Evolutionary conservation across 2,329 filamentous ascomycete species (phyloP).

Genomic region (Penicillium sp.): DNA sequence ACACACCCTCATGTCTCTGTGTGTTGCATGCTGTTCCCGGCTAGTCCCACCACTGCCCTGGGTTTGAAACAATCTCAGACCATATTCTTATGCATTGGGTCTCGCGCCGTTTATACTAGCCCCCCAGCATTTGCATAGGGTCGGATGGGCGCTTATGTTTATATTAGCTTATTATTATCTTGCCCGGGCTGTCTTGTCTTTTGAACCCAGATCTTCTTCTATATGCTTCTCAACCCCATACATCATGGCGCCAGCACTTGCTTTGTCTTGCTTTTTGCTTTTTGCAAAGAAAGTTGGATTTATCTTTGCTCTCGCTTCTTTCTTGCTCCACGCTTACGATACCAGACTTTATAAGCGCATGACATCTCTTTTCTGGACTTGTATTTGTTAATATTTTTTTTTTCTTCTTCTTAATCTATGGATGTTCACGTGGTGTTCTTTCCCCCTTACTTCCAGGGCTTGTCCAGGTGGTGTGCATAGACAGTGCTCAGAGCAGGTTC

Average conservation of each 20-base stretch:
- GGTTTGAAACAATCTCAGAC: background rate
- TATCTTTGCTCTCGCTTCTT: slow-evolving; percentile 9
- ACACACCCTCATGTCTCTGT: background rate
- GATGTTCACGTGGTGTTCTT: background rate
- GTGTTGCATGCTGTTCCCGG: background rate
- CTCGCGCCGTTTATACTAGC: slow-evolving; percentile 8
- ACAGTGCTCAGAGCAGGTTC: too few species aligned
- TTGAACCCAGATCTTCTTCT: slow-evolving; percentile 19
- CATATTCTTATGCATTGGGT: slow-evolving; percentile 12
- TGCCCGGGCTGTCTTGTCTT: slow-evolving; percentile 1
- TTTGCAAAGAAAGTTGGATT: slow-evolving; percentile 8
- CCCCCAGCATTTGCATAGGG: slow-evolving; percentile 13
- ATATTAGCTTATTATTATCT: slow-evolving; percentile 10
- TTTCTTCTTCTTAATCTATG: background rate
- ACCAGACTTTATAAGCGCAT: slow-evolving; percentile 34
- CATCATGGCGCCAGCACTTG: slow-evolving; percentile 30
- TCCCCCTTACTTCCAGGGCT: background rate
- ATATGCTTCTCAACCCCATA: slow-evolving; percentile 22
- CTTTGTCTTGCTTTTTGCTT: background rate
- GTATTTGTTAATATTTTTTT: slow-evolving; percentile 29
- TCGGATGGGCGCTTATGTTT: slow-evolving; percentile 7
- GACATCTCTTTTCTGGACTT: slow-evolving; percentile 30
- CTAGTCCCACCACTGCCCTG: background rate
- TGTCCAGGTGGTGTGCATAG: too few species aligned
- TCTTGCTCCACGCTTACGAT: slow-evolving; percentile 25